Evolutionary conservation across 495 filamentous ascomycete genomes (phyloP).

Genomic region (Penicillium chermesinum): DNA sequence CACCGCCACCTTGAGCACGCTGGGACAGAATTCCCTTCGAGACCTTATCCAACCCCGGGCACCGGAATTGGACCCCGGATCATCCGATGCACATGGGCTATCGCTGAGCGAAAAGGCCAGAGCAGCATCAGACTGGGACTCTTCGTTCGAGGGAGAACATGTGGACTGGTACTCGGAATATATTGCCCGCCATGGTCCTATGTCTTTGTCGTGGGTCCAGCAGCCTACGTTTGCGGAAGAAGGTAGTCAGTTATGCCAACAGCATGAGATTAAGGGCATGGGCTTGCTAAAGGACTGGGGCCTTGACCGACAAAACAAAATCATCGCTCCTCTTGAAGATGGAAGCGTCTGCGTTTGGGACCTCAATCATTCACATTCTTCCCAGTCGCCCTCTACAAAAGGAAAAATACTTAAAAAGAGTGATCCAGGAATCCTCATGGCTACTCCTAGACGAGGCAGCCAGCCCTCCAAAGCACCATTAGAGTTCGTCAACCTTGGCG

Average conservation of each 20-base stretch:
- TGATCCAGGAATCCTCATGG: conserved; percentile 57
- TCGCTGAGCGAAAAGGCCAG: conserved; percentile 39
- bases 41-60: conserved; percentile 35
- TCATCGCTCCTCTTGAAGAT: conserved; percentile 77
- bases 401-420: conserved; percentile 64
- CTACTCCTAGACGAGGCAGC: conserved; percentile 42
- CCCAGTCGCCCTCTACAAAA: conserved; percentile 36
- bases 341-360: conserved; percentile 86
- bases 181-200: conserved; percentile 72
- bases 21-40: conserved; percentile 32
- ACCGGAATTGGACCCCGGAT: conserved; percentile 3
- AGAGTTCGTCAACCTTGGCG: conserved; percentile 66
- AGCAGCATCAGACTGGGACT: conserved; percentile 76
- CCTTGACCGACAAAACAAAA: conserved; percentile 45
- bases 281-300: conserved; percentile 55
- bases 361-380: conserved; percentile 53
- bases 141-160: conserved; percentile 55
- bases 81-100: conserved; percentile 14
- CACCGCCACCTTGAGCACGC: conserved; percentile 27
- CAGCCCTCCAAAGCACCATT: conserved; percentile 38
- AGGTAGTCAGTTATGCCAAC: conserved; percentile 34
- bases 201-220: conserved; percentile 71
- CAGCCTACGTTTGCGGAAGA: conserved; percentile 39
- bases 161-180: conserved; percentile 86
- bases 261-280: conserved; percentile 55